A percentile compares a stretch with the other conserved stretches of the same genome.
Conservation (phyloP, 768 basidiomycete species). For the Polyporus arcularius region DNA sequence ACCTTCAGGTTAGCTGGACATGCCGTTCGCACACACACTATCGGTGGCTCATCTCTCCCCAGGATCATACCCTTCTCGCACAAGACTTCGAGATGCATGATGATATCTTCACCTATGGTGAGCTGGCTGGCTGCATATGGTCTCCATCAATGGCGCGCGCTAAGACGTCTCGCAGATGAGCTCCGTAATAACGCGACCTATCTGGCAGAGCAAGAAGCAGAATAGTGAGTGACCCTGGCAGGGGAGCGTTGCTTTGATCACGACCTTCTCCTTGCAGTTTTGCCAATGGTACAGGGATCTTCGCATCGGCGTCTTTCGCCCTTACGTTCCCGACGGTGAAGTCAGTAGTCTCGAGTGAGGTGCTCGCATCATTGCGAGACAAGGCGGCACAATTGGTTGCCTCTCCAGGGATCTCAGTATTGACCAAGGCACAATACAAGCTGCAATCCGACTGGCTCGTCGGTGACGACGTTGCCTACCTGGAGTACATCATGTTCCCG, state of each 20-base stretch:
- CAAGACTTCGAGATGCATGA: slow-evolving; percentile 1
- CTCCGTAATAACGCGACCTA: slow-evolving; percentile 5
- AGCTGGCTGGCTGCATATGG: background rate
- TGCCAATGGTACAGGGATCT: background rate
- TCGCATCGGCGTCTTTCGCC: background rate
- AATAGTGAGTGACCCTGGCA: background rate
- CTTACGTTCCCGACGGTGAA: background rate
- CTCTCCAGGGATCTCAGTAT: background rate
- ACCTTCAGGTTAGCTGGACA: slow-evolving; percentile 1
- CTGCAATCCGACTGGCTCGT: slow-evolving; percentile 1
- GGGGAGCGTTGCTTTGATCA: too few species aligned
- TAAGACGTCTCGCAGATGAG: background rate
- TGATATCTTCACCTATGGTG: background rate
- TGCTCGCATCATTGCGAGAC: background rate
- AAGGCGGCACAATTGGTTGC: background rate
- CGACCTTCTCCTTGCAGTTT: background rate
- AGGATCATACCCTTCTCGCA: background rate
- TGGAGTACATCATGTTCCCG: slow-evolving; percentile 7
- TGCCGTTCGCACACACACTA: background rate
- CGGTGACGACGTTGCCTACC: background rate
- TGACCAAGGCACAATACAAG: background rate
- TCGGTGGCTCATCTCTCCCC: background rate
- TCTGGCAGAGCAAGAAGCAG: background rate
- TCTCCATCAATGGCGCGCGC: background rate
- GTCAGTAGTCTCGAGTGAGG: background rate